These are phyloP conservation scores for Lachnellula willkommii DNA, from an alignment of 2,329 filamentous ascomycete genomes.

Conservation along the genomic window DNA sequence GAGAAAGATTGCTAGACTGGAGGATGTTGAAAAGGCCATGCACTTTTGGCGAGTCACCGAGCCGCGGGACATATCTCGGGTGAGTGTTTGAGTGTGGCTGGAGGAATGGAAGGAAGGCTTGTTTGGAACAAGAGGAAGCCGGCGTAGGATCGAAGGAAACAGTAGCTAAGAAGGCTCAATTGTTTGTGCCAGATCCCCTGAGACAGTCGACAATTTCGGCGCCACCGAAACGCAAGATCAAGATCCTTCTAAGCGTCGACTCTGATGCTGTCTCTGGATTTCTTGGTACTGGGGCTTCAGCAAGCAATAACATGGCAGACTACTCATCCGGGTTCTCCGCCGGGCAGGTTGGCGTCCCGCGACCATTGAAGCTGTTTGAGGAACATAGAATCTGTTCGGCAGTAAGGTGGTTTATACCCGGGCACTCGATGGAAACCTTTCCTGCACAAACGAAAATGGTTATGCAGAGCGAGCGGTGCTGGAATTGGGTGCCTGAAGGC, in stretches of 20 bases:
- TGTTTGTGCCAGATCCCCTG: constrained; percentile 1
- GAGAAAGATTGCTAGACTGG: constrained; percentile 57
- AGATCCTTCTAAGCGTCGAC: constrained; percentile 20
- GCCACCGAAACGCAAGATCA: constrained; percentile 13
- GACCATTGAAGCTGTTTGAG: constrained; percentile 49
- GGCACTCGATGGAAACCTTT: constrained; percentile 54
- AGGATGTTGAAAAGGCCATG: constrained; percentile 72
- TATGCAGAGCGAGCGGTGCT: constrained; percentile 41
- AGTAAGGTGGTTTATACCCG: constrained; percentile 56
- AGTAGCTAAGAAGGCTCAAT: constrained; percentile 4
- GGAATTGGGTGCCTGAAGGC: constrained; percentile 41
- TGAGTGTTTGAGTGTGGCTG: constrained; percentile 46
- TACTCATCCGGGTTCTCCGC: constrained; percentile 52
- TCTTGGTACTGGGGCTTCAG: constrained; percentile 47
- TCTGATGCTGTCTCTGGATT: constrained; percentile 54
- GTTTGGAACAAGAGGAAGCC: constrained; percentile 41
- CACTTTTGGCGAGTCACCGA: constrained; percentile 68
- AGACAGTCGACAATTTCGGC: not conserved
- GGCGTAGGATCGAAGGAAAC: not conserved
- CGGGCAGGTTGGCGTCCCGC: constrained; percentile 50
- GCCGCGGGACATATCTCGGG: constrained; percentile 51
- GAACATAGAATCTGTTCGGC: constrained; percentile 46
- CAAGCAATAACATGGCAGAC: constrained; percentile 50
- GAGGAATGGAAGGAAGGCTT: constrained; percentile 40
- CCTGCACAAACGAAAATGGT: constrained; percentile 46